phyloP scores from a whole-genome alignment of 345 rosid species.

The Citrus hindsii region DNA sequence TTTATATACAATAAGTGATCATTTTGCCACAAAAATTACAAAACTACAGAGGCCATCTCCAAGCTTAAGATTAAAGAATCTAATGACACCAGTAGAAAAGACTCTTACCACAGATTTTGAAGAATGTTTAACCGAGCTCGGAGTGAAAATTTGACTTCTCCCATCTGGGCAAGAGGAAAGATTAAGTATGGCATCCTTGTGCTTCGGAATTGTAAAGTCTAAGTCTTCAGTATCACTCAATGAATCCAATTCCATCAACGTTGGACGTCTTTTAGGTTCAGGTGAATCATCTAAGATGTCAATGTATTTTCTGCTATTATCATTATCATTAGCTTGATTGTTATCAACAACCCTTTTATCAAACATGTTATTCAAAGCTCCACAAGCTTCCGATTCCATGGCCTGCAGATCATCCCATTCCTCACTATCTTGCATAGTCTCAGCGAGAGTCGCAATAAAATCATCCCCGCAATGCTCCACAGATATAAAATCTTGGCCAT shows the following conservation, averaged over 20 bases:
- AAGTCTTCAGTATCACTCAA: slow-evolving; percentile 48
- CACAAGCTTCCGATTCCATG: slow-evolving; percentile 72
- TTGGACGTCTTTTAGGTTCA: slow-evolving; percentile 27
- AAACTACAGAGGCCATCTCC: not conserved
- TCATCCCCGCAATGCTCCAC: slow-evolving; percentile 88
- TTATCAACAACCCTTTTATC: slow-evolving; percentile 21
- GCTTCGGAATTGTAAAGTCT: slow-evolving; percentile 18
- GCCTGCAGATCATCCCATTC: slow-evolving; percentile 87
- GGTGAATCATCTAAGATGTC: slow-evolving; percentile 54
- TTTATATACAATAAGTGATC: not conserved
- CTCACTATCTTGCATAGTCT: slow-evolving; percentile 62
- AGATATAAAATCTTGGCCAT: slow-evolving; percentile 73
- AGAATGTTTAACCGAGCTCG: slow-evolving; percentile 21
- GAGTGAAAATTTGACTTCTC: slow-evolving; percentile 4
- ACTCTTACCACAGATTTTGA: slow-evolving; percentile 44
- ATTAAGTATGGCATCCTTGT: slow-evolving; percentile 14
- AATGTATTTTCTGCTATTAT: slow-evolving; percentile 21
- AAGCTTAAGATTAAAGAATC: not conserved
- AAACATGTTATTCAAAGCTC: slow-evolving; percentile 57
- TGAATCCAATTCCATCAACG: slow-evolving; percentile 56
- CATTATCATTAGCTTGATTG: slow-evolving; percentile 10
- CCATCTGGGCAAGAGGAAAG: slow-evolving; percentile 1
- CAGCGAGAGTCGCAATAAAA: slow-evolving; percentile 78
- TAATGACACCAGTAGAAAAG: not conserved
- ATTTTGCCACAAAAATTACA: not conserved